phyloP scores from a whole-genome alignment of 192 early-diverging fungal genomes.

The Entomortierella chlamydospora region DNA sequence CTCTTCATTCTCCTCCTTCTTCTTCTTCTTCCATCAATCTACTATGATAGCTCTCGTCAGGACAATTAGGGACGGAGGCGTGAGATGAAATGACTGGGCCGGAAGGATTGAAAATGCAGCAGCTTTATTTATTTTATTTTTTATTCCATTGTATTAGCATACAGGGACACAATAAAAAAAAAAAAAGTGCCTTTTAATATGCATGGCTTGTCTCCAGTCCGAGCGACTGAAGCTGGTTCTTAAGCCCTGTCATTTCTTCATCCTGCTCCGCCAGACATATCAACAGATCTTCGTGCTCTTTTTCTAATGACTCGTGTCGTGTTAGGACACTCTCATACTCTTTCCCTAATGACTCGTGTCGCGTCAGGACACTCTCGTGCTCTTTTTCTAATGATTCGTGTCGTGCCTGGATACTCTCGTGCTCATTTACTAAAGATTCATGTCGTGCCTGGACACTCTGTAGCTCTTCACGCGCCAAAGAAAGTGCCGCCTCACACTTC shows the following conservation, averaged over 20 bases:
- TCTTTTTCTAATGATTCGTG: conserved; percentile 63
- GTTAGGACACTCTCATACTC: conserved; percentile 76
- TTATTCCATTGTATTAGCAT: too few species aligned
- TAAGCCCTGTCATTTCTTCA: conserved; percentile 49
- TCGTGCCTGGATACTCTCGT: conserved; percentile 72
- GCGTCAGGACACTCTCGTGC: conserved; percentile 75
- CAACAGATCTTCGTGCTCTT: conserved; percentile 84
- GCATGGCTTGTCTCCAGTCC: too few species aligned
- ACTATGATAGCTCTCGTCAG: too few species aligned
- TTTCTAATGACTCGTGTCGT: conserved; percentile 60
- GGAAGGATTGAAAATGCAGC: too few species aligned
- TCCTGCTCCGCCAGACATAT: conserved; percentile 90
- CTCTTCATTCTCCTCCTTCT: too few species aligned
- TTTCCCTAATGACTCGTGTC: conserved; percentile 64
- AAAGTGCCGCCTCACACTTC: conserved; percentile 20
- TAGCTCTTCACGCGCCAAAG: conserved; percentile 5
- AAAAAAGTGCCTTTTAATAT: too few species aligned
- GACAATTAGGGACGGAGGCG: too few species aligned
- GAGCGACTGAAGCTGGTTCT: conserved; percentile 19
- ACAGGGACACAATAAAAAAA: too few species aligned
- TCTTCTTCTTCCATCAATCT: too few species aligned
- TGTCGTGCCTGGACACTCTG: conserved; percentile 19
- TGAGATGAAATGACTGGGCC: too few species aligned
- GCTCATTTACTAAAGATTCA: conserved; percentile 63
- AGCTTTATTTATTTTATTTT: too few species aligned